Evolutionary conservation across 1,284 basidiomycete genomes (phyloP).

Genomic region (Cryptococcus hybrid): DNA sequence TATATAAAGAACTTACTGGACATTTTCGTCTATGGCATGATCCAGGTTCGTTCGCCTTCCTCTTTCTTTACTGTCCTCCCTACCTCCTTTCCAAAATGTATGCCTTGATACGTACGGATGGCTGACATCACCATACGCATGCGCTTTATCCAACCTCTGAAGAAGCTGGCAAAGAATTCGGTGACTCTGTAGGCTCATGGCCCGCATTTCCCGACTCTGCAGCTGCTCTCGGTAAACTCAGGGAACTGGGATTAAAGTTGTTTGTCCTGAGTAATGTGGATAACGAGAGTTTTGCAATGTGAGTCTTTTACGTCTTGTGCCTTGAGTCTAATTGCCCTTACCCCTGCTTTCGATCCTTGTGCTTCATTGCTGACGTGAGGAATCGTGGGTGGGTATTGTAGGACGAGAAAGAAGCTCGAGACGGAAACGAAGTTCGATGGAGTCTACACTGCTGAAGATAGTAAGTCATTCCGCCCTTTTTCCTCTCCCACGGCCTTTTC

Average conservation of each 20-base stretch:
- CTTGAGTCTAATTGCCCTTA: background rate
- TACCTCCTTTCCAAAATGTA: too few species aligned
- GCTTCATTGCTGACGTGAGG: background rate
- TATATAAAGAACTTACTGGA: constrained; percentile 4
- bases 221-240: constrained; percentile 23
- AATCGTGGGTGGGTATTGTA: background rate
- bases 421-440: constrained; percentile 27
- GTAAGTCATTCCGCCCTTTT: constrained; percentile 14
- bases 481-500: background rate
- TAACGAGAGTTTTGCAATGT: constrained; percentile 28
- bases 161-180: constrained; percentile 29
- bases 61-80: too few species aligned
- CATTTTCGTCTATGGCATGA: constrained; percentile 10
- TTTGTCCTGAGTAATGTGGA: constrained; percentile 38
- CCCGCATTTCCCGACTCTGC: constrained; percentile 37
- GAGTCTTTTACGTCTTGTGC: constrained; percentile 2
- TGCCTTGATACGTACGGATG: too few species aligned
- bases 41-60: constrained; percentile 2
- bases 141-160: background rate
- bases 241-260: constrained; percentile 26
- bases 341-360: too few species aligned
- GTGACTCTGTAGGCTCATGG: constrained; percentile 27
- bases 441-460: constrained; percentile 34
- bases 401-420: constrained; percentile 31
- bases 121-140: too few species aligned